Percentiles rank a stretch among this genome's conserved stretches.
Conservation (phyloP, 306 rosid genomes). For the Oxytropis ochrocephala region DNA sequence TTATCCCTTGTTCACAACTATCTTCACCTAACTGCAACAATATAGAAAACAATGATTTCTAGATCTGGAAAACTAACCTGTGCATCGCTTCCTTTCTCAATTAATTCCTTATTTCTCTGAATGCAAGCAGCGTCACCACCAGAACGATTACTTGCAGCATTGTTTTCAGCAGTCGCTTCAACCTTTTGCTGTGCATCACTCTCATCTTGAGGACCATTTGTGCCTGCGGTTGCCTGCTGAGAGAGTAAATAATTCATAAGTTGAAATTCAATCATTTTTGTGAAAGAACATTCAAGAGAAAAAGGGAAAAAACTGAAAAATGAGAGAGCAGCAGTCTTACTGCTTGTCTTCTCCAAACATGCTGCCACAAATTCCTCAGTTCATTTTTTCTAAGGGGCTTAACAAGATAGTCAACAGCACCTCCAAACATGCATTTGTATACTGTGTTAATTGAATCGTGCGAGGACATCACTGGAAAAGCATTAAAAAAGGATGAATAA, state of each 20-base stretch:
- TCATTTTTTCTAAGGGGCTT: constrained; percentile 91
- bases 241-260: constrained; percentile 18
- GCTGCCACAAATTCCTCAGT: constrained; percentile 93
- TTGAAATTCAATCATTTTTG: constrained; percentile 3
- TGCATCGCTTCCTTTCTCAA: constrained; percentile 82
- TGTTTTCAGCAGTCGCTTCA: constrained; percentile 78
- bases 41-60: neutral
- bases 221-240: constrained; percentile 58
- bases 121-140: constrained; percentile 48
- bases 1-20: neutral
- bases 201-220: constrained; percentile 48
- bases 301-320: neutral
- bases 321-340: constrained; percentile 38
- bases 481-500: constrained; percentile 1
- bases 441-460: constrained; percentile 82
- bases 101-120: constrained; percentile 50
- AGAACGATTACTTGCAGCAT: constrained; percentile 65
- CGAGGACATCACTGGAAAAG: constrained; percentile 82
- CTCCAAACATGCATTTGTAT: constrained; percentile 84
- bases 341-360: constrained; percentile 95
- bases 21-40: neutral
- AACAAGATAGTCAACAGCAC: constrained; percentile 95
- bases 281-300: neutral
- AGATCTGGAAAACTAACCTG: constrained; percentile 57
- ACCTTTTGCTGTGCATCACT: constrained; percentile 50